These are phyloP conservation scores for Stephania cephalantha DNA, from an alignment of 164 flowering plant genomes.

Conservation along the genomic window DNA sequence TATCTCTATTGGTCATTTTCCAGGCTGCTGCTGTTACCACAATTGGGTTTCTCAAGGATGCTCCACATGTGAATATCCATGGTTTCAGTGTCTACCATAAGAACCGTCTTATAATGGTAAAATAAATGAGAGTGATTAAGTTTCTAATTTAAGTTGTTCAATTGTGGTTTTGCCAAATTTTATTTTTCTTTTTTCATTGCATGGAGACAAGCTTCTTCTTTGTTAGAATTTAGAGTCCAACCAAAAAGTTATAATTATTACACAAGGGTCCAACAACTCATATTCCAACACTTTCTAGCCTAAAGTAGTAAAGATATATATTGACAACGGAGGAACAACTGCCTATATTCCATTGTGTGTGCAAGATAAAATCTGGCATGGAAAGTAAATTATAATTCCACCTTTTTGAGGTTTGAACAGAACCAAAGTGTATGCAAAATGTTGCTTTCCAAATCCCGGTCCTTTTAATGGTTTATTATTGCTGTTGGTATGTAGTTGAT, in stretches of 20 bases:
- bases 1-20: conserved; percentile 11
- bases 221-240: no score
- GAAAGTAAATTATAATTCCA: no score
- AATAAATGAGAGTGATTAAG: background rate
- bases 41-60: conserved; percentile 84
- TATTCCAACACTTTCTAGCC: no score
- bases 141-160: background rate
- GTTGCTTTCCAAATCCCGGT: background rate
- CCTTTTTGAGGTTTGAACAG: no score
- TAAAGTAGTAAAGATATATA: background rate
- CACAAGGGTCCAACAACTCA: no score
- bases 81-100: conserved; percentile 95
- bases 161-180: background rate
- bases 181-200: background rate
- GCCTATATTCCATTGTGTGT: background rate
- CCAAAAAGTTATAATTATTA: no score
- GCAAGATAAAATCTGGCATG: background rate
- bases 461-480: background rate
- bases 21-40: conserved; percentile 71
- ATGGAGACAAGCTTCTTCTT: background rate
- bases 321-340: background rate
- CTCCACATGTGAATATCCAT: conserved; percentile 69
- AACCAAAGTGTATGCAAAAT: background rate
- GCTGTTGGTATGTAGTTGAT: background rate
- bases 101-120: conserved; percentile 86